Evolutionary conservation across 1,284 basidiomycete species (phyloP).

Genomic region (Ustilago hordei): DNA sequence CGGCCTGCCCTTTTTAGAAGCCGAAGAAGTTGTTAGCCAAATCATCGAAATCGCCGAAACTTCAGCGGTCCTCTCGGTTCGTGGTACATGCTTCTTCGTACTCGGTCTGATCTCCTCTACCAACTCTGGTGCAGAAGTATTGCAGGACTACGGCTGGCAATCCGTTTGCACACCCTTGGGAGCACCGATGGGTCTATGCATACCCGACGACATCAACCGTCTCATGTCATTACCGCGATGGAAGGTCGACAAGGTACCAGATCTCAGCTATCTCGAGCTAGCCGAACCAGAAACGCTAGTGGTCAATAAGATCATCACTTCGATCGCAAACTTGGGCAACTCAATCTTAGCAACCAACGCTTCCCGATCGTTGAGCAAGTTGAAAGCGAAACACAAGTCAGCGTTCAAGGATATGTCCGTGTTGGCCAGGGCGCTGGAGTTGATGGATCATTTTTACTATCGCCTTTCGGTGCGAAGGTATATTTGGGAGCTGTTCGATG

Average conservation of each 20-base stretch:
- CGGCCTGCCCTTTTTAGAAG: slow-evolving; percentile 92
- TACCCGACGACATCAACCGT: slow-evolving; percentile 83
- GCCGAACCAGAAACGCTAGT: slow-evolving; percentile 73
- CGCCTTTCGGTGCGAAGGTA: slow-evolving; percentile 83
- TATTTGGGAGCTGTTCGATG: slow-evolving; percentile 90
- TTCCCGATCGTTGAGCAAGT: slow-evolving; percentile 54
- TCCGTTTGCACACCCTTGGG: slow-evolving; percentile 85
- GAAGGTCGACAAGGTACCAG: slow-evolving; percentile 70
- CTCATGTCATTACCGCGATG: slow-evolving; percentile 87
- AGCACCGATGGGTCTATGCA: slow-evolving; percentile 86
- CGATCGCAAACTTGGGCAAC: slow-evolving; percentile 93
- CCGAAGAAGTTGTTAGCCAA: slow-evolving; percentile 89
- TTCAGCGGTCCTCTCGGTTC: slow-evolving; percentile 87
- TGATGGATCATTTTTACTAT: slow-evolving; percentile 76
- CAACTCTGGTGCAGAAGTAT: slow-evolving; percentile 80
- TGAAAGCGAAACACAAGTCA: slow-evolving; percentile 72
- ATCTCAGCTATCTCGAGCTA: slow-evolving; percentile 43
- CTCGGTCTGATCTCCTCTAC: slow-evolving; percentile 85
- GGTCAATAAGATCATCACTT: slow-evolving; percentile 87
- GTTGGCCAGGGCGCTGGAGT: slow-evolving; percentile 55
- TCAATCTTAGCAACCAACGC: slow-evolving; percentile 82
- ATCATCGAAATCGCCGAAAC: slow-evolving; percentile 91
- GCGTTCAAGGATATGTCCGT: slow-evolving; percentile 55
- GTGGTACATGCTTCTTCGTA: slow-evolving; percentile 97
- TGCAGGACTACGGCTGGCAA: slow-evolving; percentile 89